Base-by-base conservation (phyloP, 2,329 filamentous ascomycete species). In the Dothideomycetes sp. region DNA sequence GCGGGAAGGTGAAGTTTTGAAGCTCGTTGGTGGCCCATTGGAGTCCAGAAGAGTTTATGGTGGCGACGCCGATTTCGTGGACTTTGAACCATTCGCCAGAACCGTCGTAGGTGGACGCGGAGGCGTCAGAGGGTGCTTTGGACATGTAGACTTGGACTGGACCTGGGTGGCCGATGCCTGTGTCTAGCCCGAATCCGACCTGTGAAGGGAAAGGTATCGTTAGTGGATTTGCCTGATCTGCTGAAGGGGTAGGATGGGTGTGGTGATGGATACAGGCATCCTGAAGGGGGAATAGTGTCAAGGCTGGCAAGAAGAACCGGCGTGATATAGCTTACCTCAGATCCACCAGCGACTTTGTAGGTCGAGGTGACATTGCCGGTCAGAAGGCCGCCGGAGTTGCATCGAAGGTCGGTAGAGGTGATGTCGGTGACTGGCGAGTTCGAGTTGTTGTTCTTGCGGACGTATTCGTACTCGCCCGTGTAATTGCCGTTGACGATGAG, bases 381-480 rank as follows among this genome's bases (percentile, higher is more conserved):
- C 24, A 53, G 52, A 31, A 46, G 48, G 45, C 46, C 47, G 38
- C 54, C 50, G 22, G 54, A 53, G 36, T 62, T 62, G 55, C 58
- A 62, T 34, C 51, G 48, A 45, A 62, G 56, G 34, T 47, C 45
- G 32, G 47, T 47, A 19, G 55, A 58, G 30, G 50, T 55, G 19
- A 62, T 56, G 45, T 61, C 54, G 11, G 36, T 48, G 38, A 62
- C 37, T 32, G 59, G 59, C 44, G 42, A 47, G 56, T 62, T 62
- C 51, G 54, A 57, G 36, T 57, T 54, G 27, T 56, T 61, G 50
- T 65, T 64, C 45, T 48, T 52, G 45, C 69, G 66, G 48, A 72
- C 64, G 56, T 70, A 72, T 31, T 59, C 57, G 53, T 63, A 66
- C 43, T 65, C 62, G 36, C 63, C 65, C 39, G 59, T 52, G 39